phyloP scores from a whole-genome alignment of 805 yeast genomes.

The Starmera pachycereana region DNA sequence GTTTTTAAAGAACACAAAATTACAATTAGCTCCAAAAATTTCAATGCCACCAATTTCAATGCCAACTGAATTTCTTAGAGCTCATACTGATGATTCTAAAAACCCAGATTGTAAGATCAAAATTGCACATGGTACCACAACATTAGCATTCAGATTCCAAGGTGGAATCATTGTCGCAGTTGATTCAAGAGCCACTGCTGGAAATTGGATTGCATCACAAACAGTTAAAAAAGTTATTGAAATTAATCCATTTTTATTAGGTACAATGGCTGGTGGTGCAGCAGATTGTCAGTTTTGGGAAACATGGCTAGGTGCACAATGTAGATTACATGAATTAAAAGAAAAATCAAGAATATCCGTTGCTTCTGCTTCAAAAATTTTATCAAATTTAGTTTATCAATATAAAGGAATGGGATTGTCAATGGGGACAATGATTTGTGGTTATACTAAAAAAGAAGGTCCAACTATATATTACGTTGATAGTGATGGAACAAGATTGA shows the following conservation, averaged over 20 bases:
- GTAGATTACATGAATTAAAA: slow-evolving; percentile 88
- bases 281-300: slow-evolving; percentile 99
- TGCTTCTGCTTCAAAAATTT: slow-evolving; percentile 92
- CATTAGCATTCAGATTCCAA: slow-evolving; percentile 90
- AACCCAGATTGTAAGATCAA: slow-evolving; percentile 94
- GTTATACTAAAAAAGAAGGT: slow-evolving; percentile 89
- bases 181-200: slow-evolving; percentile 96
- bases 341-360: slow-evolving; percentile 93
- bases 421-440: slow-evolving; percentile 99
- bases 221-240: slow-evolving; percentile 96
- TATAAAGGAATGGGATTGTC: slow-evolving; percentile 98
- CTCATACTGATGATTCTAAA: slow-evolving; percentile 92
- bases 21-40: slow-evolving; percentile 44
- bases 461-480: slow-evolving; percentile 95
- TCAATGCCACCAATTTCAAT: slow-evolving; percentile 75
- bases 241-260: slow-evolving; percentile 88
- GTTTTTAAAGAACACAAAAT: slow-evolving; percentile 23
- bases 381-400: slow-evolving; percentile 80
- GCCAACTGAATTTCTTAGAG: slow-evolving; percentile 88
- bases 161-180: slow-evolving; percentile 96
- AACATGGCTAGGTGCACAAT: slow-evolving; percentile 96
- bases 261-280: slow-evolving; percentile 99
- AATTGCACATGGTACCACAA: slow-evolving; percentile 98
- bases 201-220: slow-evolving; percentile 96
- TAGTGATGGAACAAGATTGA: slow-evolving; percentile 91